A percentile compares a stretch with the other conserved stretches of the same genome.
Evolutionary conservation across 306 rosid genomes (phyloP).

Genomic region (Inga oerstediana): DNA sequence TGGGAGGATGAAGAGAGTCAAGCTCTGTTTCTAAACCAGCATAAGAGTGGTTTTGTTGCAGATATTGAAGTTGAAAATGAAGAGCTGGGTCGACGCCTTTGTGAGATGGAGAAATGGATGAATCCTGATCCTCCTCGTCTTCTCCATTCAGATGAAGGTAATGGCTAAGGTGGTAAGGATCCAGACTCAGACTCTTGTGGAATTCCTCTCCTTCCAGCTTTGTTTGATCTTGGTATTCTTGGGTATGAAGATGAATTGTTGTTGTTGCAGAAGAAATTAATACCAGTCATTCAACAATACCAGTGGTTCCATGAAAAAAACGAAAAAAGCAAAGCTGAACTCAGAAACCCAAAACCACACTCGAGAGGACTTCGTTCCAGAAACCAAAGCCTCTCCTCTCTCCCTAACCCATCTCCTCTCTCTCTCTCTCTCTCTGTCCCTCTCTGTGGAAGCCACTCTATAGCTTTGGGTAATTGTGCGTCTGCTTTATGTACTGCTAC

Average conservation of each 20-base stretch:
- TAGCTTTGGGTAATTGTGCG: not conserved
- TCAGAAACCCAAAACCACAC: not conserved
- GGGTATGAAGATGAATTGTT: too few species aligned
- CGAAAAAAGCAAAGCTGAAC: not conserved
- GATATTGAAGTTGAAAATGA: slow-evolving; percentile 30
- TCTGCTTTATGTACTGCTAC: not conserved
- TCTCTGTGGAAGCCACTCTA: not conserved
- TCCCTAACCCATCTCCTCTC: not conserved
- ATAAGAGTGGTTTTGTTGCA: not conserved
- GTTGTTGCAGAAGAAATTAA: not conserved
- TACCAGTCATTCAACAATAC: not conserved
- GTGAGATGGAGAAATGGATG: not conserved
- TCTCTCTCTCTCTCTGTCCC: not conserved
- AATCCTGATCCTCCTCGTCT: slow-evolving; percentile 30
- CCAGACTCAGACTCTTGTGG: slow-evolving; percentile 33
- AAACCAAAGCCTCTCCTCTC: not conserved
- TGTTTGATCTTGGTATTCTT: too few species aligned
- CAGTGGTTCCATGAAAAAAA: not conserved
- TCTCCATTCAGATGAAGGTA: slow-evolving; percentile 30
- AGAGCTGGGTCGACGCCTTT: slow-evolving; percentile 15
- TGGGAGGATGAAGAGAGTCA: slow-evolving; percentile 18
- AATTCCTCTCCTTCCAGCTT: not conserved
- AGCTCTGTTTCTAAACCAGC: not conserved
- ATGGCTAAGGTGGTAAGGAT: slow-evolving; percentile 52
- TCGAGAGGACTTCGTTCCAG: not conserved